Evolutionary conservation across 2,329 filamentous ascomycete genomes (phyloP).

Genomic region (Aspergillus cejpii): DNA sequence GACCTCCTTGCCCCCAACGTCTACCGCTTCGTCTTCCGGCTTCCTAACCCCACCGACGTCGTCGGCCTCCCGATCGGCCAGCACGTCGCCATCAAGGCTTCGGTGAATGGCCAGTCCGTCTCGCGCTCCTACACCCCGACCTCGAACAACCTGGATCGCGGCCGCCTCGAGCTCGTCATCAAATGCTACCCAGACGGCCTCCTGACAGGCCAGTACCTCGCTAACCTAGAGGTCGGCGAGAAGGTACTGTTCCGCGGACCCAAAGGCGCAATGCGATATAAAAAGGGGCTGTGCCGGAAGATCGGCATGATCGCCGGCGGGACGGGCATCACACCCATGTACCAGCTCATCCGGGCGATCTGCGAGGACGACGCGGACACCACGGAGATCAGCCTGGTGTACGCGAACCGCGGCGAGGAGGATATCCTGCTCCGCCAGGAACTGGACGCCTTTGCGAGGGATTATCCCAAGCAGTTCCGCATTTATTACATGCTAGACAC

Average conservation of each 20-base stretch:
- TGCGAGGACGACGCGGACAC: conserved; percentile 54
- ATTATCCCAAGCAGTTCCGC: conserved; percentile 50
- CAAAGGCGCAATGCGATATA: conserved; percentile 32
- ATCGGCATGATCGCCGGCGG: conserved; percentile 38
- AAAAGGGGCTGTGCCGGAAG: conserved; percentile 21
- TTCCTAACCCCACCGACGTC: conserved; percentile 42
- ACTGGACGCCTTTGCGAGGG: conserved; percentile 49
- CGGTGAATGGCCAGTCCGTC: conserved; percentile 43
- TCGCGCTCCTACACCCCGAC: conserved; percentile 50
- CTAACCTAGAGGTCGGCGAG: conserved; percentile 27
- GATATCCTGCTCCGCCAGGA: conserved; percentile 55
- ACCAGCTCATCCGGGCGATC: conserved; percentile 57
- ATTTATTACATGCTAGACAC: conserved; percentile 51
- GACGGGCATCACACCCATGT: conserved; percentile 48
- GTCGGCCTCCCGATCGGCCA: conserved; percentile 53
- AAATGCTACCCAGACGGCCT: conserved; percentile 32
- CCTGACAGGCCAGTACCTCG: conserved; percentile 28
- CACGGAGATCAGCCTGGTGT: conserved; percentile 53
- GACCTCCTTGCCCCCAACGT: conserved; percentile 20
- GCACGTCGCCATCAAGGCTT: conserved; percentile 49
- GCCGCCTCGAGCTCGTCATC: conserved; percentile 31
- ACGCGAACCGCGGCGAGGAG: conserved; percentile 52
- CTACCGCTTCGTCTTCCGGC: conserved; percentile 45
- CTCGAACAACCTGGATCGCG: conserved; percentile 30
- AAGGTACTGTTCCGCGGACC: conserved; percentile 32